Evolutionary conservation across 345 rosid genomes (phyloP).

Genomic region (Dovyalis caffra): DNA sequence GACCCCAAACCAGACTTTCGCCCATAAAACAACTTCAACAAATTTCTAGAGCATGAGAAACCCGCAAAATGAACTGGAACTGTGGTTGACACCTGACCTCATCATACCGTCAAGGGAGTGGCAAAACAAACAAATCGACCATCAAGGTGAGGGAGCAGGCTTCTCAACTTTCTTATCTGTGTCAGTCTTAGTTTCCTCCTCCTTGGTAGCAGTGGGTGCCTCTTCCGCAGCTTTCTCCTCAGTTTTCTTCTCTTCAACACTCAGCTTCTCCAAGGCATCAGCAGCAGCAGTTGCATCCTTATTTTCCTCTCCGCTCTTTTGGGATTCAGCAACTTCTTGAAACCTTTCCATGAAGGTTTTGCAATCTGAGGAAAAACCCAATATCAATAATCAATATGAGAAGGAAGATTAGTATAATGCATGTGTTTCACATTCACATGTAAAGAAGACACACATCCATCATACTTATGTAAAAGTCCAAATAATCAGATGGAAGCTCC

Average conservation of each 20-base stretch:
- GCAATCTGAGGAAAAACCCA: conserved; percentile 51
- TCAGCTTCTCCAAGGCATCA: conserved; percentile 63
- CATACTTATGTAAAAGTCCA: neutral
- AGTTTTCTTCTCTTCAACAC: conserved; percentile 60
- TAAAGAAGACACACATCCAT: neutral
- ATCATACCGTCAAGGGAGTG: conserved; percentile 14
- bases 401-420: neutral
- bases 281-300: conserved; percentile 70
- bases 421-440: neutral
- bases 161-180: conserved; percentile 52
- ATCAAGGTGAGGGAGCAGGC: conserved; percentile 46
- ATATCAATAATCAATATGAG: neutral
- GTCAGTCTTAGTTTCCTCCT: conserved; percentile 32
- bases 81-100: conserved; percentile 6
- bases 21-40: conserved; percentile 15
- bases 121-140: conserved; percentile 1
- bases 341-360: conserved; percentile 76
- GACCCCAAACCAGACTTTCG: conserved; percentile 29
- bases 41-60: conserved; percentile 11
- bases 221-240: conserved; percentile 43
- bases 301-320: conserved; percentile 54
- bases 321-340: conserved; percentile 71
- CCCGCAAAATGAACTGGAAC: conserved; percentile 17
- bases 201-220: conserved; percentile 28
- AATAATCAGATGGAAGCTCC: neutral